These are phyloP conservation scores for Trametes polyzona DNA, from an alignment of 1,284 basidiomycete genomes.

Conservation along the genomic window DNA sequence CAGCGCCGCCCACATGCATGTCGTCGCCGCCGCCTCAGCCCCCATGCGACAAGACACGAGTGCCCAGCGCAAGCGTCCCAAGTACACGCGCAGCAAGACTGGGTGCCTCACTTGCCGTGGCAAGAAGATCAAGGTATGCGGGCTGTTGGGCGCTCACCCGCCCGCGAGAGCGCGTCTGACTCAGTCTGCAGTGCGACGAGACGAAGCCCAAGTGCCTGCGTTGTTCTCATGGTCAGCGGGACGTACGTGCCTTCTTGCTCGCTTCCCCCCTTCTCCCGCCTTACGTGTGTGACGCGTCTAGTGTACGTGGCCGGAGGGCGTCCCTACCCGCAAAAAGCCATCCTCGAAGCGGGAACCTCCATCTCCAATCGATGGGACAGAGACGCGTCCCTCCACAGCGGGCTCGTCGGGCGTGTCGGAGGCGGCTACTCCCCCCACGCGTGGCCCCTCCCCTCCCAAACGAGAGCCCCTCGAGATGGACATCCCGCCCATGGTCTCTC, in stretches of 20 bases:
- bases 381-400: conserved; percentile 64
- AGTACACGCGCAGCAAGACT: conserved; percentile 86
- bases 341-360: conserved; percentile 40
- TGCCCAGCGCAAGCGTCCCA: conserved; percentile 74
- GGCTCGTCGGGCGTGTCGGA: conserved; percentile 65
- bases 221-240: conserved; percentile 77
- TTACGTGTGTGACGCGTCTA: conserved; percentile 38
- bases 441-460: conserved; percentile 62
- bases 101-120: conserved; percentile 83
- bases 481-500: conserved; percentile 52
- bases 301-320: conserved; percentile 84
- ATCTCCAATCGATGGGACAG: conserved; percentile 45
- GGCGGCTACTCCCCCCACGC: conserved; percentile 64
- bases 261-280: conserved; percentile 19
- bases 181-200: conserved; percentile 70
- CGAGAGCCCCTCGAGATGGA: conserved; percentile 53
- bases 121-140: conserved; percentile 83
- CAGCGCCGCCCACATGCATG: conserved; percentile 44
- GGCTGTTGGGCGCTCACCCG: conserved; percentile 15
- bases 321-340: conserved; percentile 62
- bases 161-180: conserved; percentile 21
- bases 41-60: conserved; percentile 47
- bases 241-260: conserved; percentile 48
- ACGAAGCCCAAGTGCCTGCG: conserved; percentile 79
- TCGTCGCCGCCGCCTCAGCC: conserved; percentile 45